Base-by-base conservation (phyloP, 306 rosid genomes). In the Cucurbita pepo region DNA sequence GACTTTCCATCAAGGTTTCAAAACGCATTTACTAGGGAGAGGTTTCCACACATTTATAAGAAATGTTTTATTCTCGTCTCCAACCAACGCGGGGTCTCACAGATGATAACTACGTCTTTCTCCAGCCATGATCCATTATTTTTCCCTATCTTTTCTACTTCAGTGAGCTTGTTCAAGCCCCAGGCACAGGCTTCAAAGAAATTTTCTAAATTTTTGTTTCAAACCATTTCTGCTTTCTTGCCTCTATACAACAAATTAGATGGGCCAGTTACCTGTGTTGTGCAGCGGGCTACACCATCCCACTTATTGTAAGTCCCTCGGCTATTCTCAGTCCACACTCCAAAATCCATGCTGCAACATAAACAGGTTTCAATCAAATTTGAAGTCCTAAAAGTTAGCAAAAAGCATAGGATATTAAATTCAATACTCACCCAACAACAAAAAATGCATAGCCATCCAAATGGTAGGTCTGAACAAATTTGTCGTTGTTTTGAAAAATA, bases 291-390 rank as follows among this genome's bases (percentile, higher is more conserved):
- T 76, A 93, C 91, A 86, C 98, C 98, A 69, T 93, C 98, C 98
- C 98, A 93, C 79, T 93, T 93, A 69, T 93, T 93, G 71, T 93
- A 93, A 15, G 98, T 90, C 54, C 98, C 98, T 76, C 97, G 83
- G 85, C 98, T 93, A 77, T 90, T 90, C 44, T 93, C 90, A 10
- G 96, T 78, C 98, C 98, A 93, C 56, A 90, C 98, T 30, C 97
- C 98, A 38, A 75, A 93, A 84, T 93, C 98, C 98, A 93, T 93
- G 83, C 98, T 93, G 87, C 78, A 81, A 22, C 56, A 47, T 21
- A 67, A 7, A 67, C 56, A 47, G 41, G 21, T 7, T 47, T 47
- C 5, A 2, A 25, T 47, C 0, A 67, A 19, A 67, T 47, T 25
- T 67, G 38, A 47, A 22, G 43, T 67, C 56, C 56, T 21, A 5